Evolutionary conservation across 129 eudicot species (phyloP).

Genomic region (Saussurea involucrata): DNA sequence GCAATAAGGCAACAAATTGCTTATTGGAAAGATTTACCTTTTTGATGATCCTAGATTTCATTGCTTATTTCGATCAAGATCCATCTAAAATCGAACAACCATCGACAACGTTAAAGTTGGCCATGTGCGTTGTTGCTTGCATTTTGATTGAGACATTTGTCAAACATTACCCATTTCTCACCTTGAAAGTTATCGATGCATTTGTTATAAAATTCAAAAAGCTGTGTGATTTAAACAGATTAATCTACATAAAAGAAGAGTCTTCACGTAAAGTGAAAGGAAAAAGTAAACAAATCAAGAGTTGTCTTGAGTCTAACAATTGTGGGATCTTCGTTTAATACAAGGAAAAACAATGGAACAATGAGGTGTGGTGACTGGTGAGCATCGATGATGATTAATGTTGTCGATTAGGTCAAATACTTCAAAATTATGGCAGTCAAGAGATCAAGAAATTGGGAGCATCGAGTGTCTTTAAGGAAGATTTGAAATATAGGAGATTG

Average conservation of each 20-base stretch:
- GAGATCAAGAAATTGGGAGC: neutral
- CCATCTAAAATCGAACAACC: neutral
- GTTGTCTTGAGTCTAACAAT: neutral
- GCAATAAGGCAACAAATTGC: neutral
- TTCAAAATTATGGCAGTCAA: too few relatives aligned
- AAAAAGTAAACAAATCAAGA: neutral
- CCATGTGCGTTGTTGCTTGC: neutral
- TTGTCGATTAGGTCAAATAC: neutral
- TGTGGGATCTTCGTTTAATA: slow-evolving; percentile 67
- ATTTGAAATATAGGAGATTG: neutral
- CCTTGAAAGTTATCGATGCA: neutral
- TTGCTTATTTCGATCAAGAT: neutral
- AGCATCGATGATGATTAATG: too few relatives aligned
- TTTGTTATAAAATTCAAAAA: neutral
- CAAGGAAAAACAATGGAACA: neutral
- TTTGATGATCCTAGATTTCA: neutral
- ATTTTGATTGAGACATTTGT: neutral
- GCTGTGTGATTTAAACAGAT: neutral
- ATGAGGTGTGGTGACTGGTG: neutral
- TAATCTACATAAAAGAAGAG: slow-evolving; percentile 22
- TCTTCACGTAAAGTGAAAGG: neutral
- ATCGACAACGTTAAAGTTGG: neutral
- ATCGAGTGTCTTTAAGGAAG: neutral
- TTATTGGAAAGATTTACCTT: neutral
- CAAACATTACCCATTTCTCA: neutral